These are phyloP conservation scores for Phlegmacium glaucopus DNA, from an alignment of 768 basidiomycete species.

Conservation along the genomic window DNA sequence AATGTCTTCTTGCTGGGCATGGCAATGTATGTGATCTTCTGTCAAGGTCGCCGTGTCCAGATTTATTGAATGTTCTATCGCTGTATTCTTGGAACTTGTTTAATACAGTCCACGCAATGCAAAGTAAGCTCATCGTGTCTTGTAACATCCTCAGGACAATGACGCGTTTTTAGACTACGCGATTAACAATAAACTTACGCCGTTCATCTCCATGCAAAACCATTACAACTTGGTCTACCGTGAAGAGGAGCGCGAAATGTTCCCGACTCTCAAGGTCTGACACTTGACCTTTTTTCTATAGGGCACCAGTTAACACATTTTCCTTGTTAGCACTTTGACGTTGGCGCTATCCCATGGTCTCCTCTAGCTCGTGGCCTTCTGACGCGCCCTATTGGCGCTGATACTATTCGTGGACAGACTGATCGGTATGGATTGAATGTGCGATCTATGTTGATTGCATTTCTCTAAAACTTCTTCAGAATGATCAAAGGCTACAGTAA, in stretches of 20 bases:
- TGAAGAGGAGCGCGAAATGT: conserved; percentile 66
- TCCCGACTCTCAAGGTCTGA: conserved; percentile 50
- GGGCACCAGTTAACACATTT: neutral
- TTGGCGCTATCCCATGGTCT: conserved; percentile 59
- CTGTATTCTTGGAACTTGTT: neutral
- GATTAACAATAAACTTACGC: conserved; percentile 51
- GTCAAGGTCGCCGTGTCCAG: too few relatives aligned
- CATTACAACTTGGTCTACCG: conserved; percentile 59
- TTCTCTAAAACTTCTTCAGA: conserved; percentile 5
- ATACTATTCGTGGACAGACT: conserved; percentile 35
- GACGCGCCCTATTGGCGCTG: conserved; percentile 34
- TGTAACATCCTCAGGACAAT: neutral
- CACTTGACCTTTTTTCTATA: neutral
- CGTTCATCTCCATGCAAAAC: conserved; percentile 72
- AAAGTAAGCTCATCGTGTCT: conserved; percentile 32
- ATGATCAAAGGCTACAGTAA: conserved; percentile 20
- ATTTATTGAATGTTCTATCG: neutral
- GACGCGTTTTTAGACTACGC: conserved; percentile 45
- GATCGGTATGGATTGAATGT: conserved; percentile 28
- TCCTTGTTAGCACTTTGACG: conserved; percentile 42
- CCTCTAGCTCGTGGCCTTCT: conserved; percentile 52
- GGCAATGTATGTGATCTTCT: conserved; percentile 40
- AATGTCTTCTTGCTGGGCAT: conserved; percentile 54
- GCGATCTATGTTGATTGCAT: neutral
- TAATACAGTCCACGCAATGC: conserved; percentile 49